Evolutionary conservation across 768 basidiomycete species (phyloP), one percentile per base, ranked within the genome.

Genomic region (Mycena floridula): DNA sequence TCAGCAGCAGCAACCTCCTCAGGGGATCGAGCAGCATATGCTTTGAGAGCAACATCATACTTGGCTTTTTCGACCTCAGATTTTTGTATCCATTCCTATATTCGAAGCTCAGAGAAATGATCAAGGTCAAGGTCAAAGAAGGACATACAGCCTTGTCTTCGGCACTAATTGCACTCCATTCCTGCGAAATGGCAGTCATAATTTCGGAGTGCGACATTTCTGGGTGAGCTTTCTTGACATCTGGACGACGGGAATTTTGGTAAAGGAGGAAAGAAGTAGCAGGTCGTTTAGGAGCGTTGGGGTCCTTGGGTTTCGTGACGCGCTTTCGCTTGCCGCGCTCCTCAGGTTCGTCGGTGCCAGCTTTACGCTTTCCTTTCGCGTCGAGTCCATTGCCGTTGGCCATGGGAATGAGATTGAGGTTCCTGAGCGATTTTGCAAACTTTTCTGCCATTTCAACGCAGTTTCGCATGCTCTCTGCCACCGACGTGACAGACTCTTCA

Each of bases 241-340:
- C 71, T 47, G 77, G 77, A 60, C 92, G 85, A 43, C 92, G 66
- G 7, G 77, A 77, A 53, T 85, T 86, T 61, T 88, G 86, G 69
- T 77, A 88, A 41, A 84, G 65, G 42, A 88, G 68, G 64, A 85
- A 88, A 13, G 83, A 84, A 21, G 80, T 78, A 5, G 81, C 68
- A 11, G 85, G 86, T 5, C 82, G 73, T 60, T 85, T 86, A 13
- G 85, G 85, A 35, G 83, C 83, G 55, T 82, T 76, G n/a, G 83
- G 82, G 50, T 88, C 86, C 63, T 84, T 72, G 54, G 85, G 84
- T 64, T 83, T 91, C 46, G 68, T 68, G 53, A 69, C 69, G 51
- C 79, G 74, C 60, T 73, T 79, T 52, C 79, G 77, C 60, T 86
- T 87, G 49, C 68, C 72, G 20, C 61, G 59, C 18, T 54, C 45